Base-by-base conservation (phyloP, 2,329 filamentous ascomycete species). In the Pyrenophora tritici-repentis region DNA sequence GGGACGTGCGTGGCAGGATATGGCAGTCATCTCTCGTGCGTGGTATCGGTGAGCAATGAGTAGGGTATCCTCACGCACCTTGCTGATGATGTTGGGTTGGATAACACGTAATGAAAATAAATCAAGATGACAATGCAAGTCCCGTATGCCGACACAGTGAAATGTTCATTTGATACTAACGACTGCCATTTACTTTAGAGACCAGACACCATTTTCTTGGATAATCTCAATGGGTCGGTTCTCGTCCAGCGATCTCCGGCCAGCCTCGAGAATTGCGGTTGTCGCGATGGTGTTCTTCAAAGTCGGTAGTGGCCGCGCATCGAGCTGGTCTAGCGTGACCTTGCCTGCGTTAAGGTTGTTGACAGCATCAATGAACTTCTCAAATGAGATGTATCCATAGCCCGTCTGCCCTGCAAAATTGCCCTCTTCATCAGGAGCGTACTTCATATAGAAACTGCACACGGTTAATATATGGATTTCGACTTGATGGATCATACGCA, bases 361-460 rank as follows among this genome's bases (percentile, higher is more conserved):
- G 70, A 91, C 91, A 10, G 88, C 91, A 72, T 97, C 91, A 42
- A 97, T 86, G 74, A 97, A 97, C 77, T 97, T 97, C 78, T 97
- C 92, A 68, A 97, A 92, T 16, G 89, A 94, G 51, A 96, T 84
- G 75, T 97, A 97, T 29, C 92, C 92, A 72, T 97, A 97, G 18
- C 92, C 92, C 6, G 86, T 88, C 78, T 96, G 92, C 31, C 92
- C 92, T 47, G 85, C 86, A 73, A 97, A 97, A 76, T 97, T 95
- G 47, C 92, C 93, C 73, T 96, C 90, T 78, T 96, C 92, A 67
- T 96, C 91, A 16, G 92, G 91, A 10, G 91, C 90, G 68, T 96
- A 96, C 66, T 88, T 87, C 91, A 95, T 96, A 77, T 95, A 95
- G 76, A 95, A 95, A 12, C 79, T 81, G 31, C 3, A 29, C 8